phyloP scores from a whole-genome alignment of 2,329 filamentous ascomycete genomes.

The Colletotrichum sp. region DNA sequence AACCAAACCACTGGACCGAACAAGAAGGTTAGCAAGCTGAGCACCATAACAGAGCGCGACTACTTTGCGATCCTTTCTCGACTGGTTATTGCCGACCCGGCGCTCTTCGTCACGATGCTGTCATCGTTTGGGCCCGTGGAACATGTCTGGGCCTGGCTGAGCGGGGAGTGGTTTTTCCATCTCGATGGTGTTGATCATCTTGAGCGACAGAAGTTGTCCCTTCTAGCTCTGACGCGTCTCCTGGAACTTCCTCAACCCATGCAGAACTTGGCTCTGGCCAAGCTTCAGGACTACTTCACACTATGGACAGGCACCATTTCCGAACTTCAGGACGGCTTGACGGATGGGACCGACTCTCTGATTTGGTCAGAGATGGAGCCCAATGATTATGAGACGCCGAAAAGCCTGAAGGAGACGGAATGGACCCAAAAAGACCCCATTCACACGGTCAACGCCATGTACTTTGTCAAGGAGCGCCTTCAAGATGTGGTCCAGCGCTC shows the following conservation, averaged over 20 bases:
- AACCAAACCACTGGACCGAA: slow-evolving; percentile 85
- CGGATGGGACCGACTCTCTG: slow-evolving; percentile 56
- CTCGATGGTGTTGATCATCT: slow-evolving; percentile 71
- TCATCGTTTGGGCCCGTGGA: slow-evolving; percentile 50
- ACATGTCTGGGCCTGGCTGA: slow-evolving; percentile 64
- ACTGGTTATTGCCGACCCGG: slow-evolving; percentile 75
- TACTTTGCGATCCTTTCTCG: slow-evolving; percentile 86
- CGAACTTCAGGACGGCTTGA: slow-evolving; percentile 67
- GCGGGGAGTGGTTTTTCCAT: slow-evolving; percentile 69
- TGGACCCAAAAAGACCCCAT: slow-evolving; percentile 68
- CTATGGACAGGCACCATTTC: slow-evolving; percentile 76
- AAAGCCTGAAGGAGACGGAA: slow-evolving; percentile 57
- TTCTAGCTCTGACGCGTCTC: slow-evolving; percentile 74
- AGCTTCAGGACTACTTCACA: slow-evolving; percentile 74
- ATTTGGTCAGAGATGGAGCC: slow-evolving; percentile 48
- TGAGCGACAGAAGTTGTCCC: slow-evolving; percentile 72
- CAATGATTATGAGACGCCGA: slow-evolving; percentile 61
- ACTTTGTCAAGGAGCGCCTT: slow-evolving; percentile 68
- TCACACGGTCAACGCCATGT: slow-evolving; percentile 66
- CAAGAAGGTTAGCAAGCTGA: slow-evolving; percentile 70
- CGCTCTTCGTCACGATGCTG: slow-evolving; percentile 67
- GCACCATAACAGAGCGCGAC: slow-evolving; percentile 79
- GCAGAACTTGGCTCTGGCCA: slow-evolving; percentile 61
- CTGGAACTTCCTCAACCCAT: slow-evolving; percentile 66
- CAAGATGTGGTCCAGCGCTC: slow-evolving; percentile 60